Conservation (phyloP, 2,329 filamentous ascomycete species). For the Cytospora piceicola region DNA sequence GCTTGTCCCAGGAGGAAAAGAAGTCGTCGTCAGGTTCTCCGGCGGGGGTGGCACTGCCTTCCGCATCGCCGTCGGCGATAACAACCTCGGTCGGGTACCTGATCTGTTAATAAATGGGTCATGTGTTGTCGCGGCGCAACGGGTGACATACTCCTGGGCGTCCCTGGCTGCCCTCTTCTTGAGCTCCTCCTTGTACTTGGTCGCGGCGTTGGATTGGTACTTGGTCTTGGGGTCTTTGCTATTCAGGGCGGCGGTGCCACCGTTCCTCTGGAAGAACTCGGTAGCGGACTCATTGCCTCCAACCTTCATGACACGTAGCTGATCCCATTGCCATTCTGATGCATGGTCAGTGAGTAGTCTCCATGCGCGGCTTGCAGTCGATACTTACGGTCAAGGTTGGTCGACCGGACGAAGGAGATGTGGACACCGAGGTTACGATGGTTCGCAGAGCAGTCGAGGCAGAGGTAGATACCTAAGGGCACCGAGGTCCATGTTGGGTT, state of each 20-base stretch:
- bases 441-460: slow-evolving; percentile 95
- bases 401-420: slow-evolving; percentile 98
- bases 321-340: slow-evolving; percentile 97
- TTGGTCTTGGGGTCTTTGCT: slow-evolving; percentile 98
- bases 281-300: slow-evolving; percentile 97
- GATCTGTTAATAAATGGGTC: slow-evolving; percentile 31
- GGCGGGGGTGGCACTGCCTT: slow-evolving; percentile 75
- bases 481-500: slow-evolving; percentile 99
- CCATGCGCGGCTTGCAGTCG: neutral
- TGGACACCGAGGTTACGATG: slow-evolving; percentile 98
- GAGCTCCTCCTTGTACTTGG: slow-evolving; percentile 97
- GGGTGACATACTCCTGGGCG: slow-evolving; percentile 72
- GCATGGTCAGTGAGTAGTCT: slow-evolving; percentile 24
- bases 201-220: slow-evolving; percentile 90
- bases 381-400: slow-evolving; percentile 92
- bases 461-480: slow-evolving; percentile 95
- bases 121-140: slow-evolving; percentile 10
- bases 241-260: slow-evolving; percentile 87
- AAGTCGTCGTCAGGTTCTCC: slow-evolving; percentile 89
- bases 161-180: slow-evolving; percentile 83
- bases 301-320: slow-evolving; percentile 96
- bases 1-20: slow-evolving; percentile 99
- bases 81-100: slow-evolving; percentile 87
- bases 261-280: slow-evolving; percentile 97
- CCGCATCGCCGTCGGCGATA: slow-evolving; percentile 73